A percentile compares a stretch with the other conserved stretches of the same genome.
Conservation (phyloP, 495 filamentous ascomycete species). For the Aspergillus hancockii region DNA sequence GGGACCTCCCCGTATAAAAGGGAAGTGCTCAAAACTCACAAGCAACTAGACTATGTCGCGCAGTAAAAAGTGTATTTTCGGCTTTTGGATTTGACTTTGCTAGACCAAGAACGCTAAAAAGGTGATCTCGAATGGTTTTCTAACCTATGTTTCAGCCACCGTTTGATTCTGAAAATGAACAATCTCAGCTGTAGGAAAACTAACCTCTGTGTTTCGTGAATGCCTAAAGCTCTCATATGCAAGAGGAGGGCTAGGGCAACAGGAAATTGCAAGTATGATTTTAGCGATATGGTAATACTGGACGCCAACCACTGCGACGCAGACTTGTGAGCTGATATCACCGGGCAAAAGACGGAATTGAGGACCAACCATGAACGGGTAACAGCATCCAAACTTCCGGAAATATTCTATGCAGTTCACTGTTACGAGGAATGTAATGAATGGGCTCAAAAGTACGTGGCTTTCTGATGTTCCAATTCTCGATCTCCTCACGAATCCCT, state of each 20-base stretch:
- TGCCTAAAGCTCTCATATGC: constrained; percentile 27
- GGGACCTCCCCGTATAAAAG: background rate
- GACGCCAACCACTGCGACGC: constrained; percentile 25
- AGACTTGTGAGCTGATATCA: background rate
- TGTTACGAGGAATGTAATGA: constrained; percentile 15
- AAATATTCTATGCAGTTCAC: constrained; percentile 16
- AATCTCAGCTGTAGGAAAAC: background rate
- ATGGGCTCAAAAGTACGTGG: constrained; percentile 30
- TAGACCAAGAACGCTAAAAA: constrained; percentile 28
- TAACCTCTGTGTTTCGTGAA: constrained; percentile 27
- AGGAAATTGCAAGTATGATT: constrained; percentile 28
- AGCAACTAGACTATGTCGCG: constrained; percentile 31
- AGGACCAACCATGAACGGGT: constrained; percentile 30
- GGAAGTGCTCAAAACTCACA: constrained; percentile 17
- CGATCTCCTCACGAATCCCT: constrained; percentile 18
- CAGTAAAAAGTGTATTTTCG: constrained; percentile 35
- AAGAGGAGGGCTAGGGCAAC: constrained; percentile 14
- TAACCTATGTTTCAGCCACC: background rate
- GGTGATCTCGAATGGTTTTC: constrained; percentile 28
- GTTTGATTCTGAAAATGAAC: background rate
- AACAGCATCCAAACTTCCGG: constrained; percentile 32
- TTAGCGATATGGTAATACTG: constrained; percentile 37
- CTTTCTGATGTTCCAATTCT: constrained; percentile 27
- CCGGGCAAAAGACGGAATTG: background rate
- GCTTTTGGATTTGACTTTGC: constrained; percentile 32